Conservation (phyloP, 495 filamentous ascomycete species). For the Penicillium ucsense region DNA sequence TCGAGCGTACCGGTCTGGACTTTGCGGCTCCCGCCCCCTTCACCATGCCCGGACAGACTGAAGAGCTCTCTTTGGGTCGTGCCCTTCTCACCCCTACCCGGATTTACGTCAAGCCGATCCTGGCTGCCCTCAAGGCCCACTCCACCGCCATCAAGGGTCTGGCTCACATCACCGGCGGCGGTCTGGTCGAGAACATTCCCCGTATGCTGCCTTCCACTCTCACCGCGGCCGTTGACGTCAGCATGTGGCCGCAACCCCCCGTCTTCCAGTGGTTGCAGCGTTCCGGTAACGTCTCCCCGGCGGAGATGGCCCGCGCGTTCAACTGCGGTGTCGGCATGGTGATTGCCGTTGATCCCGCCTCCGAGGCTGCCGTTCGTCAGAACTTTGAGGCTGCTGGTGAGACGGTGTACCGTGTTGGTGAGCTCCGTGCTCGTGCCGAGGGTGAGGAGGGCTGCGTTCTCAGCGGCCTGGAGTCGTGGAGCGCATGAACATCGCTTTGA, state of each 20-base stretch:
- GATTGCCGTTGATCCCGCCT: slow-evolving; percentile 50
- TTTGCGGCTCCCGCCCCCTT: slow-evolving; percentile 71
- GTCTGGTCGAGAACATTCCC: slow-evolving; percentile 84
- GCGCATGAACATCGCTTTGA: slow-evolving; percentile 10
- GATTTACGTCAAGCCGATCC: slow-evolving; percentile 69
- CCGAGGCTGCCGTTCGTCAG: slow-evolving; percentile 19
- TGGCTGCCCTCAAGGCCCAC: slow-evolving; percentile 44
- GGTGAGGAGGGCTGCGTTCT: slow-evolving; percentile 59
- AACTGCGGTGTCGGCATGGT: slow-evolving; percentile 95
- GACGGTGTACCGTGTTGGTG: slow-evolving; percentile 66
- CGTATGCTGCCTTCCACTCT: slow-evolving; percentile 76
- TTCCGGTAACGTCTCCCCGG: slow-evolving; percentile 58
- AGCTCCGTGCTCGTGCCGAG: slow-evolving; percentile 41
- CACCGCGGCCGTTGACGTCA: slow-evolving; percentile 65
- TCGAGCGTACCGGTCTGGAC: slow-evolving; percentile 57
- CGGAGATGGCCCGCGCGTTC: slow-evolving; percentile 84
- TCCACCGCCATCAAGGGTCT: slow-evolving; percentile 76
- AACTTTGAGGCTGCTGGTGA: slow-evolving; percentile 59
- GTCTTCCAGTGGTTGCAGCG: slow-evolving; percentile 80
- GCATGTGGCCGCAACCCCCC: slow-evolving; percentile 57
- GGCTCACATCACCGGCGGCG: slow-evolving; percentile 93
- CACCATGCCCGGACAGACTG: slow-evolving; percentile 36
- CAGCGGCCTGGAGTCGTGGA: slow-evolving; percentile 63
- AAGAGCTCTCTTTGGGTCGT: slow-evolving; percentile 48
- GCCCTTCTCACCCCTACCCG: slow-evolving; percentile 69